phyloP scores from a whole-genome alignment of 805 yeast species.

The Babjeviella inositovora region DNA sequence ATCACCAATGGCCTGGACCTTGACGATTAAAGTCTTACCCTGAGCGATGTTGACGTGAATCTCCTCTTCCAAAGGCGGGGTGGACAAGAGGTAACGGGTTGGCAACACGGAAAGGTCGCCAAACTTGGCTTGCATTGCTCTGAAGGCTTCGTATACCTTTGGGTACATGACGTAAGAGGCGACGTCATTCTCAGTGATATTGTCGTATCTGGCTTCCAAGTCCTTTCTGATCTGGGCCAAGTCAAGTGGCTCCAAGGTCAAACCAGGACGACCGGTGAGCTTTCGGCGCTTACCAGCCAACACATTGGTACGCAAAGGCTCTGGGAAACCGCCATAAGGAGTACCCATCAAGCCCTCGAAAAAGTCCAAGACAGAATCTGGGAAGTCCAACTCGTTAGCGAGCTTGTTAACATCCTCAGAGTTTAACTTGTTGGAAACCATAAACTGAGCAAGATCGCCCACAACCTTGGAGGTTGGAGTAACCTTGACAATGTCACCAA shows the following conservation, averaged over 20 bases:
- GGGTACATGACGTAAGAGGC: slow-evolving; percentile 98
- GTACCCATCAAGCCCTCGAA: slow-evolving; percentile 99
- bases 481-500: slow-evolving; percentile 96
- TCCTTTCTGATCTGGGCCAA: slow-evolving; percentile 58
- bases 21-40: slow-evolving; percentile 88
- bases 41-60: slow-evolving; percentile 79
- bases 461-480: slow-evolving; percentile 99
- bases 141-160: slow-evolving; percentile 84
- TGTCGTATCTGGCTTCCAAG: slow-evolving; percentile 62
- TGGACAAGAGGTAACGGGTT: slow-evolving; percentile 77
- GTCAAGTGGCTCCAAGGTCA: slow-evolving; percentile 75
- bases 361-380: slow-evolving; percentile 94
- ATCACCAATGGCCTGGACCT: slow-evolving; percentile 87
- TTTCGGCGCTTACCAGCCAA: slow-evolving; percentile 87
- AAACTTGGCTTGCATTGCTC: slow-evolving; percentile 54
- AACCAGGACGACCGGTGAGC: slow-evolving; percentile 83
- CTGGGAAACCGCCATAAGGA: slow-evolving; percentile 99
- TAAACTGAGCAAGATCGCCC: slow-evolving; percentile 97
- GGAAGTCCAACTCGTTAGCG: slow-evolving; percentile 71
- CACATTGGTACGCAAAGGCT: slow-evolving; percentile 87
- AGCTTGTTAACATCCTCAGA: slow-evolving; percentile 23
- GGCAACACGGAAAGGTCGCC: slow-evolving; percentile 94
- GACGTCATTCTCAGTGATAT: slow-evolving; percentile 72
- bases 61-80: slow-evolving; percentile 81
- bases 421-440: slow-evolving; percentile 27